A percentile compares a stretch with the other conserved stretches of the same genome.
Evolutionary conservation across 129 eudicot species (phyloP).

Genomic region (Silybum marianum): DNA sequence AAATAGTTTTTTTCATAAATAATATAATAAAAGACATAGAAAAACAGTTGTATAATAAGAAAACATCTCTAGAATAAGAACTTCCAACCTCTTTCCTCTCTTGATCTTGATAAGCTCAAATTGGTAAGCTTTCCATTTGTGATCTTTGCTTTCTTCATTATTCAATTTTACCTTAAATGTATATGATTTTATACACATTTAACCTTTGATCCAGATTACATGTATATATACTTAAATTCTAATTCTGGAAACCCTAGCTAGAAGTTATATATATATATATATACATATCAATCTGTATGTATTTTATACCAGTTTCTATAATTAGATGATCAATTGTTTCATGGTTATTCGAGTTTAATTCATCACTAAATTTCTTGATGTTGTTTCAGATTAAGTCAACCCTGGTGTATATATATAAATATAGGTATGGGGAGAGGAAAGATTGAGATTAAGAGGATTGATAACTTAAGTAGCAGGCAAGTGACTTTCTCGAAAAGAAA

Average conservation of each 20-base stretch:
- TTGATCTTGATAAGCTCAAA: neutral
- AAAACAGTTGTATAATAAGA: neutral
- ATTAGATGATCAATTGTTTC: neutral
- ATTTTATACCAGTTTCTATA: neutral
- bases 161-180: neutral
- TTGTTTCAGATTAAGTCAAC: neutral
- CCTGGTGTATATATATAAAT: neutral
- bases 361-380: neutral
- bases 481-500: constrained; percentile 62
- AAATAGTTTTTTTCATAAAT: too few species aligned
- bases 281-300: neutral
- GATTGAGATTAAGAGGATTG: constrained; percentile 59
- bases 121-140: neutral
- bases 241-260: neutral
- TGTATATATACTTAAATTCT: neutral
- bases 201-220: neutral
- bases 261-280: neutral
- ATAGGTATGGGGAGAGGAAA: constrained; percentile 63
- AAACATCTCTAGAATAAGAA: neutral
- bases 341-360: neutral
- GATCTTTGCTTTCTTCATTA: neutral
- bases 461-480: constrained; percentile 59
- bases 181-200: neutral
- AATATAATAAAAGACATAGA: neutral
- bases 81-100: neutral